Evolutionary conservation across 495 filamentous ascomycete species (phyloP).

Genomic region (Annulohypoxylon bovei): DNA sequence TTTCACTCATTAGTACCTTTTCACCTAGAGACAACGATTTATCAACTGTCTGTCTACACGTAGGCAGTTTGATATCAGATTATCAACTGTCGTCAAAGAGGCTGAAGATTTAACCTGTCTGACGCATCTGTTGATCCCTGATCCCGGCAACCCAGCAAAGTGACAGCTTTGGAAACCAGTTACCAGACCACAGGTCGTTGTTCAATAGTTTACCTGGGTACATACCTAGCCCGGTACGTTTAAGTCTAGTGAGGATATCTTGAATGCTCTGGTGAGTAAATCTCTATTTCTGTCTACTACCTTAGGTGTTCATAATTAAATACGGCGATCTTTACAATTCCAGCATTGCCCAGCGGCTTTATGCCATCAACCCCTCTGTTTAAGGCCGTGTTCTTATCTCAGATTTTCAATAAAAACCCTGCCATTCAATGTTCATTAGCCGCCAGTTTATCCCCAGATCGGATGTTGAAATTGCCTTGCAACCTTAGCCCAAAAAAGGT

Average conservation of each 20-base stretch:
- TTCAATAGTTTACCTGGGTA: slow-evolving; percentile 13
- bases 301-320: background rate
- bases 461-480: slow-evolving; percentile 17
- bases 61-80: slow-evolving; percentile 16
- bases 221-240: background rate
- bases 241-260: background rate
- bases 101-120: slow-evolving; percentile 33
- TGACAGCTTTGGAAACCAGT: slow-evolving; percentile 17
- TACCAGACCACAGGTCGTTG: slow-evolving; percentile 31
- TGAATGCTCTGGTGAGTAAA: slow-evolving; percentile 24
- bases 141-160: slow-evolving; percentile 32
- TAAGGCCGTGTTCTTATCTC: slow-evolving; percentile 7
- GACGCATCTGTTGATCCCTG: slow-evolving; percentile 35
- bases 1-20: background rate
- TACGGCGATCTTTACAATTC: background rate
- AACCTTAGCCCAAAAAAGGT: slow-evolving; percentile 15
- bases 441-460: slow-evolving; percentile 34
- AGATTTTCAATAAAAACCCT: slow-evolving; percentile 12
- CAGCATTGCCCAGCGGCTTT: background rate
- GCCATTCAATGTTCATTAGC: slow-evolving; percentile 22
- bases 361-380: slow-evolving; percentile 1
- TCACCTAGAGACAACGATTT: slow-evolving; percentile 15
- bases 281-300: slow-evolving; percentile 3
- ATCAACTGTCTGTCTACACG: slow-evolving; percentile 20
- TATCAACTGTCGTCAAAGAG: slow-evolving; percentile 35